phyloP scores from a whole-genome alignment of 805 yeast species.

The Komagataella mondaviorum region DNA sequence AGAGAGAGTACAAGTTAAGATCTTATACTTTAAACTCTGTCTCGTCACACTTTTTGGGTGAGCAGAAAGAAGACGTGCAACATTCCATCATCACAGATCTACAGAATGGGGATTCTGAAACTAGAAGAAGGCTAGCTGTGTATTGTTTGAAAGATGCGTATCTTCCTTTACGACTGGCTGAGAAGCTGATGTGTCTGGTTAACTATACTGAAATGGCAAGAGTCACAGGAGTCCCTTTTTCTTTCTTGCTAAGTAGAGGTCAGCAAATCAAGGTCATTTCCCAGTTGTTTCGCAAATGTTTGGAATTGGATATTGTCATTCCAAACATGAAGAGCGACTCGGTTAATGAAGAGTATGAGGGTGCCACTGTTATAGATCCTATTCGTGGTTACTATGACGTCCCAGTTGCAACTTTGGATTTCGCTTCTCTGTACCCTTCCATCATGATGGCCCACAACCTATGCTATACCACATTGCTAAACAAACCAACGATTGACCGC shows the following conservation, averaged over 20 bases:
- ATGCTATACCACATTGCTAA: conserved; percentile 84
- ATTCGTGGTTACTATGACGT: conserved; percentile 89
- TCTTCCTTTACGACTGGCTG: conserved; percentile 75
- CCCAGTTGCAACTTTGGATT: conserved; percentile 96
- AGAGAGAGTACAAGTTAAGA: conserved; percentile 88
- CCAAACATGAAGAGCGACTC: conserved; percentile 85
- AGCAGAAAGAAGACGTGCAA: conserved; percentile 96
- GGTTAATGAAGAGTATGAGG: conserved; percentile 86
- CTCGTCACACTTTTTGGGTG: conserved; percentile 84
- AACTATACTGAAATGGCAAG: conserved; percentile 99
- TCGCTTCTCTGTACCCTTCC: conserved; percentile 93
- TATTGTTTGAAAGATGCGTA: conserved; percentile 96
- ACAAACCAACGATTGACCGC: conserved; percentile 52
- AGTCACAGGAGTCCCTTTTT: conserved; percentile 97
- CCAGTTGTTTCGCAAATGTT: conserved; percentile 86
- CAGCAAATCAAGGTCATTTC: conserved; percentile 97
- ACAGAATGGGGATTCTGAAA: conserved; percentile 85
- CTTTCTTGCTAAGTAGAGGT: conserved; percentile 79
- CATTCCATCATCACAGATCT: conserved; percentile 92
- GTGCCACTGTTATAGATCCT: conserved; percentile 98
- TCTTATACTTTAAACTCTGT: conserved; percentile 93
- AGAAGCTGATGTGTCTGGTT: conserved; percentile 90
- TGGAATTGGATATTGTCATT: conserved; percentile 72
- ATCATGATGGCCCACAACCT: conserved; percentile 98
- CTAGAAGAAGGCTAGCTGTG: conserved; percentile 90